Base-by-base conservation (phyloP, 805 yeast species). In the Saccharomyces mikatae region DNA sequence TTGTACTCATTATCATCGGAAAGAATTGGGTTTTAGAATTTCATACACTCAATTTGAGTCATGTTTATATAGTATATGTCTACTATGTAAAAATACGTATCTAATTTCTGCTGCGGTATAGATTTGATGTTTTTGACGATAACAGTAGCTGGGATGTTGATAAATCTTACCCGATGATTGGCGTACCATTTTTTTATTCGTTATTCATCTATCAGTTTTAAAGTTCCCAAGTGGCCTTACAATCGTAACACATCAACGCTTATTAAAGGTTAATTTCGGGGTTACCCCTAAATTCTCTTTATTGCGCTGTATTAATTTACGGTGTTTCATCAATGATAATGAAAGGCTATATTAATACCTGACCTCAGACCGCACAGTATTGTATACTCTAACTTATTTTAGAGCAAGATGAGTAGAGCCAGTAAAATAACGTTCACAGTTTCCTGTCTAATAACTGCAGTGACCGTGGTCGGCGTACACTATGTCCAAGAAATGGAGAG, bases 341-440 rank as follows among this genome's bases (percentile, higher is more conserved):
- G 6, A 36, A 36, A 22, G 44, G 24, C 21, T 17, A 36, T 22
- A 24, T 13, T 13, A 2, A 41, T 29, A 6, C 2, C 17, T 6
- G 11, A 17, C 27, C 10, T 22, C 13, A 21, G n/a, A 9, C n/a
- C 30, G 22, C 8, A 22, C 48, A 11, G 8, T 9, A 46, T n/a
- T n/a, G n/a, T 22, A 14, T 4, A 26, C 11, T 14, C 29, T 8
- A 46, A 22, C 2, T 24, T 24, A 24, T 10, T n/a, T 9, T 26
- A 26, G 36, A 2, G 29, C 31, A 49, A 36, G 17, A 88, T 89
- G 96, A 87, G 96, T 30, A 79, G 86, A 51, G 88, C 91, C 1
- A 82, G 95, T 36, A 89, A 86, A 67, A 70, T 84, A 30, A 89
- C 96, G 2, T 76, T 89, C 46, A 90, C 80, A 0, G 60, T 78